Evolutionary conservation across 2,329 filamentous ascomycete species (phyloP).

Genomic region (Cladophialophora chaetospira): DNA sequence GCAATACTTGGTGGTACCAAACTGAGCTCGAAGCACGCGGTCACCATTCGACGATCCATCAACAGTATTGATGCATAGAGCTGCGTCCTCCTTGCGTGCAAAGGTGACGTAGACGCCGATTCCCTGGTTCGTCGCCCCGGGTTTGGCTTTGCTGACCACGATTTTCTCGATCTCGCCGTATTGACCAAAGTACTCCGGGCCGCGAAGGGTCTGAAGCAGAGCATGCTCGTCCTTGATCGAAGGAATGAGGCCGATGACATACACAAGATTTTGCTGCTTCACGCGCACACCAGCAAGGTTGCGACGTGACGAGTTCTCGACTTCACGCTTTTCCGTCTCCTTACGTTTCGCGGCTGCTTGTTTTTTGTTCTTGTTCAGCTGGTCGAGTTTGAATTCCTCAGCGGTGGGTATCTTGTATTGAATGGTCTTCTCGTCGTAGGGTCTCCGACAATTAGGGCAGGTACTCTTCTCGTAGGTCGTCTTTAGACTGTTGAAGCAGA

Average conservation of each 20-base stretch:
- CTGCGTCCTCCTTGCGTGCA: conserved; percentile 85
- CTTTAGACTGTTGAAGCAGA: conserved; percentile 99
- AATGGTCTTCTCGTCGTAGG: conserved; percentile 96
- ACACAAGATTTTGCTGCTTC: conserved; percentile 97
- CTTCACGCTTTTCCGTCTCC: conserved; percentile 93
- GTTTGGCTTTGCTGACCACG: conserved; percentile 94
- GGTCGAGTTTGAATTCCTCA: conserved; percentile 63
- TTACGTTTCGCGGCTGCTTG: conserved; percentile 88
- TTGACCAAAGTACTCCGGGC: conserved; percentile 93
- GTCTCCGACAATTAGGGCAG: conserved; percentile 93
- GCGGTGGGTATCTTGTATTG: conserved; percentile 92
- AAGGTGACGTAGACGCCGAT: conserved; percentile 99
- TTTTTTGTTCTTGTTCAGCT: conserved; percentile 55
- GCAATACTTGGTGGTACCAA: conserved; percentile 97
- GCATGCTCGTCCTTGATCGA: conserved; percentile 85
- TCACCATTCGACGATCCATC: conserved; percentile 93
- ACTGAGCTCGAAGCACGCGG: conserved; percentile 72
- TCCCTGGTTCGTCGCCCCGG: conserved; percentile 72
- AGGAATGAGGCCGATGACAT: conserved; percentile 91
- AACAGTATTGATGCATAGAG: conserved; percentile 84
- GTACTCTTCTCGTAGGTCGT: conserved; percentile 91
- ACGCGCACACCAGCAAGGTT: conserved; percentile 94
- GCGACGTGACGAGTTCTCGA: conserved; percentile 92
- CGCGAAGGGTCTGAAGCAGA: conserved; percentile 83
- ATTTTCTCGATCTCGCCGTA: conserved; percentile 99